Evolutionary conservation across 2,329 filamentous ascomycete species (phyloP).

Genomic region (Cordyceps fumosorosea): DNA sequence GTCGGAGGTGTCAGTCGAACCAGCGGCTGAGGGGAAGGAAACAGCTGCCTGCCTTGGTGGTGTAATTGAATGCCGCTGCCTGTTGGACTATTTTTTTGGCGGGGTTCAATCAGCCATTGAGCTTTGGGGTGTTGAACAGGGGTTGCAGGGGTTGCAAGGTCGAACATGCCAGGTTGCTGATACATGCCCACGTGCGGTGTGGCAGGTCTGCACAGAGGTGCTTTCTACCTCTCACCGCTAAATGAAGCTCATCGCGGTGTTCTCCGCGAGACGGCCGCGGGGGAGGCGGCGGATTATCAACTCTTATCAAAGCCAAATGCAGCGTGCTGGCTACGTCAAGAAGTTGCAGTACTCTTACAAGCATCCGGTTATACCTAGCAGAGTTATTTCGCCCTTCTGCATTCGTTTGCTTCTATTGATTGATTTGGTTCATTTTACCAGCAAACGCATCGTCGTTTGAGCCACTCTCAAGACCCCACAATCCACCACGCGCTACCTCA

Average conservation of each 20-base stretch:
- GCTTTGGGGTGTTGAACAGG: slow-evolving; percentile 14
- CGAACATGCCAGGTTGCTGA: slow-evolving; percentile 1
- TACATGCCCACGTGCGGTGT: slow-evolving; percentile 7
- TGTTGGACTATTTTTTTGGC: slow-evolving; percentile 18
- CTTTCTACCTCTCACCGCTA: slow-evolving; percentile 21
- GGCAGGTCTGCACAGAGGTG: not conserved
- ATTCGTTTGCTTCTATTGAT: not conserved
- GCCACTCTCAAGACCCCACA: not conserved
- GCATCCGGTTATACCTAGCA: not conserved
- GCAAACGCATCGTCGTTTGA: not conserved
- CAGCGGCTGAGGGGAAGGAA: slow-evolving; percentile 19
- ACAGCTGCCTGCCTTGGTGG: slow-evolving; percentile 22
- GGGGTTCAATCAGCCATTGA: slow-evolving; percentile 21
- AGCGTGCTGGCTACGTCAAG: not conserved
- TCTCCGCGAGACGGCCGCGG: not conserved
- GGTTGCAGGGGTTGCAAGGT: slow-evolving; percentile 11
- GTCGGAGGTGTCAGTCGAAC: slow-evolving; percentile 17
- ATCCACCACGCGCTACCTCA: not conserved
- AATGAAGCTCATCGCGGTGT: slow-evolving; percentile 10
- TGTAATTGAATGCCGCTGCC: slow-evolving; percentile 25
- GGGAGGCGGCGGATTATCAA: not conserved
- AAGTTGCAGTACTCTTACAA: no score
- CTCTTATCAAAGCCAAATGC: not conserved
- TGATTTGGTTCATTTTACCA: not conserved
- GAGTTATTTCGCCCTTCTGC: no score